A percentile compares a stretch with the other conserved stretches of the same genome.
Conservation (phyloP, 345 rosid genomes). For the Pseudoturritis turrita region DNA sequence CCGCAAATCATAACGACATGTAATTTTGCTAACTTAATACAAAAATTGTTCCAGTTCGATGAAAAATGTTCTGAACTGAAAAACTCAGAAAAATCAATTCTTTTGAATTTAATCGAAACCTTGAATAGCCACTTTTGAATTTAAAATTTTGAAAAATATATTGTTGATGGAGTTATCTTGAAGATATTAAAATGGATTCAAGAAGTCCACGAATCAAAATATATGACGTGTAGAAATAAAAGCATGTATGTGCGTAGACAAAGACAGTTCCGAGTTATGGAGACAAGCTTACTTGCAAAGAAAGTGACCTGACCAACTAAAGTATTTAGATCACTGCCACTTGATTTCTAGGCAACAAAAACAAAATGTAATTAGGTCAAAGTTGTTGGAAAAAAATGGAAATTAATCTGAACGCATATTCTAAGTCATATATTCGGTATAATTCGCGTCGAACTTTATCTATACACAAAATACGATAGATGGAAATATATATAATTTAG, state of each 20-base stretch:
- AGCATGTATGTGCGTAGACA: conserved; percentile 17
- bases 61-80: neutral
- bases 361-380: neutral
- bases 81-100: neutral
- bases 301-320: conserved; percentile 20
- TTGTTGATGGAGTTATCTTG: neutral
- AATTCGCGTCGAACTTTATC: too few relatives aligned
- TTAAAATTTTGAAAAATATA: neutral
- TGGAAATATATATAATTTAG: too few relatives aligned
- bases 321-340: conserved; percentile 8
- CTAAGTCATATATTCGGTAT: neutral
- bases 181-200: neutral
- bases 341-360: neutral
- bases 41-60: neutral
- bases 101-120: neutral
- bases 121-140: neutral
- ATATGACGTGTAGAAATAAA: conserved; percentile 28
- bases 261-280: conserved; percentile 23
- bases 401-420: neutral
- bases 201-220: conserved; percentile 11
- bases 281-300: conserved; percentile 20
- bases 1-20: neutral
- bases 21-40: neutral
- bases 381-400: neutral
- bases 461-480: too few relatives aligned